Percentiles rank a stretch among this genome's conserved stretches.
Evolutionary conservation across 2,329 filamentous ascomycete species (phyloP).

Genomic region (Colletotrichum endophyticum): DNA sequence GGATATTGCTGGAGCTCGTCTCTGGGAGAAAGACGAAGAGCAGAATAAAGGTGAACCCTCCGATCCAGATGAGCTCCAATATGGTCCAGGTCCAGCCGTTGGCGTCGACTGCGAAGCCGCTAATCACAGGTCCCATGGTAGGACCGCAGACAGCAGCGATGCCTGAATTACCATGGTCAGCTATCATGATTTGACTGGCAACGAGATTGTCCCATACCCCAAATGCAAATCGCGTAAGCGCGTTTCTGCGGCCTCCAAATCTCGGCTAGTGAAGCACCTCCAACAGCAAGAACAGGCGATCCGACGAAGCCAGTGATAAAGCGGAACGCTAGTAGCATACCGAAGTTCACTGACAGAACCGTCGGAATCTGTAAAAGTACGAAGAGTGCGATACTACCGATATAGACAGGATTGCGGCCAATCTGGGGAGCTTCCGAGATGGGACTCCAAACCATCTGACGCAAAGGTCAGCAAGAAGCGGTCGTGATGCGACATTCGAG

Average conservation of each 20-base stretch:
- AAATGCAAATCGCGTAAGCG: conserved; percentile 2
- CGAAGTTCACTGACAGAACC: not conserved
- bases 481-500: not conserved
- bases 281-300: conserved; percentile 15
- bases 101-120: conserved; percentile 8
- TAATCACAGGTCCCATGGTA: not conserved
- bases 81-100: conserved; percentile 29
- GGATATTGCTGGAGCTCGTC: conserved; percentile 25
- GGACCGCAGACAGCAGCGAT: conserved; percentile 6
- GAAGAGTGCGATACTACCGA: conserved; percentile 12
- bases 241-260: conserved; percentile 17
- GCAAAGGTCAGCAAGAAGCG: not conserved
- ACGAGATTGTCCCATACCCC: not conserved
- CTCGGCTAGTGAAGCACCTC: conserved; percentile 13
- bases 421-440: conserved; percentile 11
- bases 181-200: accelerated
- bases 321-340: conserved; percentile 9
- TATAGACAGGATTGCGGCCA: conserved; percentile 16
- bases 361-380: conserved; percentile 5
- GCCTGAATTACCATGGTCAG: not conserved
- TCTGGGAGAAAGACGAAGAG: conserved; percentile 30
- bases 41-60: conserved; percentile 14
- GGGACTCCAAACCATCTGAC: conserved; percentile 13
- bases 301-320: conserved; percentile 17
- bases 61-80: conserved; percentile 27